Evolutionary conservation across 305 asterid genomes (phyloP).

Genomic region (Withania somnifera): DNA sequence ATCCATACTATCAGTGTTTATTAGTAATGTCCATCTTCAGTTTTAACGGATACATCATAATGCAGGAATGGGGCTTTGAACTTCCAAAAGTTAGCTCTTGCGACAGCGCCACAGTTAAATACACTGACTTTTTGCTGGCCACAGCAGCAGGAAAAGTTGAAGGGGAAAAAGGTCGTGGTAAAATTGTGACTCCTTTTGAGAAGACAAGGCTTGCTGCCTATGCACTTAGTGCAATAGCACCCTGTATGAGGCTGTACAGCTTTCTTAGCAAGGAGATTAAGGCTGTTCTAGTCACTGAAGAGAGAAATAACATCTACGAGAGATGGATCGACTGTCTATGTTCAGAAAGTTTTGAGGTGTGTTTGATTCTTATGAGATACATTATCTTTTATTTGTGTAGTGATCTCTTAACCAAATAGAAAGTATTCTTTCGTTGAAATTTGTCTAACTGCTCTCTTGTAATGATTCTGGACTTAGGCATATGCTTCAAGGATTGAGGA

Average conservation of each 20-base stretch:
- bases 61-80: constrained; percentile 66
- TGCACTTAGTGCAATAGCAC: constrained; percentile 52
- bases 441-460: constrained; percentile 13
- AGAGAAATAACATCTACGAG: constrained; percentile 37
- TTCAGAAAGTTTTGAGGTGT: constrained; percentile 49
- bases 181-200: constrained; percentile 58
- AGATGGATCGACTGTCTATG: constrained; percentile 50
- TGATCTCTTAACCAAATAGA: not conserved
- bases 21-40: not conserved
- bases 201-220: constrained; percentile 62
- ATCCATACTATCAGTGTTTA: not conserved
- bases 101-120: constrained; percentile 31
- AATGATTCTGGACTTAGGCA: constrained; percentile 32
- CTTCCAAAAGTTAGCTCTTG: constrained; percentile 36
- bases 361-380: constrained; percentile 7
- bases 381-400: not conserved
- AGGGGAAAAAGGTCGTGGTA: constrained; percentile 39
- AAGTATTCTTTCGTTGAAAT: not conserved
- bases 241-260: constrained; percentile 66
- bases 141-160: constrained; percentile 57
- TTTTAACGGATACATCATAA: not conserved
- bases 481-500: constrained; percentile 55
- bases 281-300: constrained; percentile 32
- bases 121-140: constrained; percentile 59
- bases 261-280: constrained; percentile 40